phyloP scores from a whole-genome alignment of 2,329 filamentous ascomycete genomes.

The Colletotrichum phormii region DNA sequence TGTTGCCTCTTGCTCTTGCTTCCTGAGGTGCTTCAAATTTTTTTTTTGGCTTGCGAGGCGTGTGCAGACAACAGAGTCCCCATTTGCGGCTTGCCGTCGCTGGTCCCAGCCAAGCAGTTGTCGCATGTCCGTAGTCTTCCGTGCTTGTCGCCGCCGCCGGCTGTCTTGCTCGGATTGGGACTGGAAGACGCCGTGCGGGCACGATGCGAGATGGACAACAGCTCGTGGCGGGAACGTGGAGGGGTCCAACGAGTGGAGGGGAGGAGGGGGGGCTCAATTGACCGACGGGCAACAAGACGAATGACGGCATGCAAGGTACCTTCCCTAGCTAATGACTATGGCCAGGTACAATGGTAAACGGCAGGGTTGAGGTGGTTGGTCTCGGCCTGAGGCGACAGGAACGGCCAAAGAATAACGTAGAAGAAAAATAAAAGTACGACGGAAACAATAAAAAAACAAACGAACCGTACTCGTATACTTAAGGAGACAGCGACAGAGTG shows the following conservation, averaged over 20 bases:
- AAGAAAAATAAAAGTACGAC: background rate
- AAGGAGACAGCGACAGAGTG: too few species aligned
- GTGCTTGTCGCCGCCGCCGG: background rate
- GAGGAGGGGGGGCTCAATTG: background rate
- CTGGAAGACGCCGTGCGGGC: background rate
- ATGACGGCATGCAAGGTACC: background rate
- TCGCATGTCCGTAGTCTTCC: background rate
- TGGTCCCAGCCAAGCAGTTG: background rate
- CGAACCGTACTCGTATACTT: background rate
- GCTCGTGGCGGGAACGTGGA: constrained; percentile 19
- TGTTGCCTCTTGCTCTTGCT: background rate
- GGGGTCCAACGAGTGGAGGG: constrained; percentile 16
- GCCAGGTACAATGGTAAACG: background rate
- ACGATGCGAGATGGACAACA: constrained; percentile 10
- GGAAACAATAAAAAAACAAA: background rate
- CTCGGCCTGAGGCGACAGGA: background rate
- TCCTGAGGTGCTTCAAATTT: background rate
- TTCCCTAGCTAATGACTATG: background rate
- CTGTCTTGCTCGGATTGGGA: constrained; percentile 3
- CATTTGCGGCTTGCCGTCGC: background rate
- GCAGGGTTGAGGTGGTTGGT: background rate
- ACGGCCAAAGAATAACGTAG: background rate
- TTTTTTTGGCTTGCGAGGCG: too few species aligned
- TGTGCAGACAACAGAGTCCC: background rate
- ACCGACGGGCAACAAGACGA: background rate